phyloP scores from a whole-genome alignment of 2,329 filamentous ascomycete species.

The Purpureocillium lavendulum region DNA sequence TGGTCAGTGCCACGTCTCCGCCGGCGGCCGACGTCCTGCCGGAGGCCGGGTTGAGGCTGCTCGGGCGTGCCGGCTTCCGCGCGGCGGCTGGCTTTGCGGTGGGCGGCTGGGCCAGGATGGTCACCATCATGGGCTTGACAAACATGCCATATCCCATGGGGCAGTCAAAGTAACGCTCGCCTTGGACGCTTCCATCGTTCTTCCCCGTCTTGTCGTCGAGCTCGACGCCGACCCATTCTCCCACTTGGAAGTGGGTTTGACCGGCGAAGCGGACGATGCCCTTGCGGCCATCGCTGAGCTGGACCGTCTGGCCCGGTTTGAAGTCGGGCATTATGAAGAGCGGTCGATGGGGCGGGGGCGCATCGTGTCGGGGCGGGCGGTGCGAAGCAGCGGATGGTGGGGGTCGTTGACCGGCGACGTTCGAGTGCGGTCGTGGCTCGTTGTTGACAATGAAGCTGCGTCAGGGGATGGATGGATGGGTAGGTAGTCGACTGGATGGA shows the following conservation, averaged over 20 bases:
- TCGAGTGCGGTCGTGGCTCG: no score
- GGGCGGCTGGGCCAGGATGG: slow-evolving; percentile 43
- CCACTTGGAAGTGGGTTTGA: slow-evolving; percentile 67
- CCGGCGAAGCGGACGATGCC: slow-evolving; percentile 78
- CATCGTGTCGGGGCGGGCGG: slow-evolving; percentile 20
- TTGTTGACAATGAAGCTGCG: no score
- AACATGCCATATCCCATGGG: slow-evolving; percentile 74
- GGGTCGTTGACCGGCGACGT: background rate
- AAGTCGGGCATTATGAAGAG: slow-evolving; percentile 45
- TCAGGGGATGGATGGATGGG: background rate
- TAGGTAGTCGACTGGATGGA: background rate
- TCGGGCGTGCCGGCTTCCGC: slow-evolving; percentile 36
- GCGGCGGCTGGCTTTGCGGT: slow-evolving; percentile 26
- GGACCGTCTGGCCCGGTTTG: slow-evolving; percentile 64
- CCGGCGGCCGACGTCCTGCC: slow-evolving; percentile 28
- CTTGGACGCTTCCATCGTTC: slow-evolving; percentile 88
- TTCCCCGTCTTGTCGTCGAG: slow-evolving; percentile 76
- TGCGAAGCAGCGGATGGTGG: background rate
- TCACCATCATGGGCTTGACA: slow-evolving; percentile 63
- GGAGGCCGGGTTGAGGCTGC: slow-evolving; percentile 36
- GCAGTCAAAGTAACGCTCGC: slow-evolving; percentile 84
- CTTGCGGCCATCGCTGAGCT: slow-evolving; percentile 68
- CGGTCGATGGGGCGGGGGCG: slow-evolving; percentile 13
- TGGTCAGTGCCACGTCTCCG: slow-evolving; percentile 45
- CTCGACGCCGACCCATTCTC: slow-evolving; percentile 86